Base-by-base conservation (phyloP, 1,284 basidiomycete species). In the Amylostereum chailletii region DNA sequence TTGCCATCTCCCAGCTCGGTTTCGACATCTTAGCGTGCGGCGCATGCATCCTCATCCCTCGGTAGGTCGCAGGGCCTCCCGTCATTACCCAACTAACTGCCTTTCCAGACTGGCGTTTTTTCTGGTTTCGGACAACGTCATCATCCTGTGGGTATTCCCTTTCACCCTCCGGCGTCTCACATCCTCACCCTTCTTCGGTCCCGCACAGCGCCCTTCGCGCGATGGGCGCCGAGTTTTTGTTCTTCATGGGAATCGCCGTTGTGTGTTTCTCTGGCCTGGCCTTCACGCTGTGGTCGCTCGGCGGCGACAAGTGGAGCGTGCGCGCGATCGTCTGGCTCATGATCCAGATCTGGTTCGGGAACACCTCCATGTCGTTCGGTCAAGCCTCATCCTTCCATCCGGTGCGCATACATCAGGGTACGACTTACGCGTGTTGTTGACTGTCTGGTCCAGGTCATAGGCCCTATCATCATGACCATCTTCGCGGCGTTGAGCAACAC, bases 241-340 rank as follows among this genome's bases (percentile, higher is more conserved):
- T 90, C 62, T 94, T 95, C 70, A 90, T 94, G 59, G 74, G 76
- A 10, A 83, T 94, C 39, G 88, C 89, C 5, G 76, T 75, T 1
- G 79, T 83, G n/a, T 90, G 87, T 60, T 94, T 94, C 67, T 92
- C 88, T 11, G 91, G 91, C 3, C 70, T 94, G 38, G 72, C 90
- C 19, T 90, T 93, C 66, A 90, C 90, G 1, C 69, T 58, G 8
- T 53, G 47, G 50, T 55, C 44, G 38, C 51, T 52, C 49, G 76
- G 69, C 29, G 66, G 70, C 29, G 72, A 71, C n/a, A 71, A 60
- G 11, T 90, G 88, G 88, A 72, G 76, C 26, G 58, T 90, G 42
- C 77, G 72, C 56, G 69, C 76, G 39, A 92, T 93, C 50, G 78
- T 83, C 0, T 93, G 86, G 86, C 63, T 88, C 9, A 83, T 88